Evolutionary conservation across 768 basidiomycete genomes (phyloP), one percentile per base, ranked within the genome.

Genomic region (Phylloporus rhodoxanthus): DNA sequence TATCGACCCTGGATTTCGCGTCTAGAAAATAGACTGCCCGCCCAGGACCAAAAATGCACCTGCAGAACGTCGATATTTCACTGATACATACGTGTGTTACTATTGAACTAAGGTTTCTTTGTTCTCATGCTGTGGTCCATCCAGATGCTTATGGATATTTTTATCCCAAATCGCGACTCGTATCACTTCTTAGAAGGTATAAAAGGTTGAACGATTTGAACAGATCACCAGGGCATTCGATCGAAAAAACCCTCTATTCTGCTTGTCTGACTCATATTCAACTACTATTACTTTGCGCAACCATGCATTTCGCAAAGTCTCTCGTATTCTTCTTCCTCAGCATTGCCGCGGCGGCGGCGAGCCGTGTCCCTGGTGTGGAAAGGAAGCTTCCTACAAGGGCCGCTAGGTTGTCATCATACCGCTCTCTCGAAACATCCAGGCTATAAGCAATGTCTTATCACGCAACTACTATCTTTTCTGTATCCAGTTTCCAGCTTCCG

Each of bases 291-390:
- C 25, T 17, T 19, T 17, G 8, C n/a, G n/a, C n/a, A n/a, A n/a
- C n/a, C n/a, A n/a, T n/a, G n/a, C n/a, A n/a, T n/a, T n/a, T n/a
- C n/a, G 34, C 48, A 5, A 34, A 41, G 36, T 25, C 39, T 23
- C 38, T 53, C 25, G n/a, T 45, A 29, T 38, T 53, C 20, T 23
- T 25, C 26, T 53, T 49, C 34, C 48, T 53, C 26, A 48, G 38
- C 6, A 10, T 53, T 19, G 28, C 52, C 17, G 39, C 28, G 2
- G 48, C 44, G 2, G 52, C 33, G 9, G 39, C n/a, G n/a, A n/a
- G n/a, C n/a, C n/a, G n/a, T n/a, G n/a, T n/a, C n/a, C n/a, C n/a
- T n/a, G n/a, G n/a, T n/a, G n/a, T n/a, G n/a, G n/a, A n/a, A n/a
- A n/a, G n/a, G n/a, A n/a, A n/a, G n/a, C n/a, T n/a, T n/a, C n/a